A percentile compares a stretch with the other conserved stretches of the same genome.
These are phyloP conservation scores for Balamuthia mandrillaris DNA, from an alignment of 208 protist genomes.

Conservation along the genomic window DNA sequence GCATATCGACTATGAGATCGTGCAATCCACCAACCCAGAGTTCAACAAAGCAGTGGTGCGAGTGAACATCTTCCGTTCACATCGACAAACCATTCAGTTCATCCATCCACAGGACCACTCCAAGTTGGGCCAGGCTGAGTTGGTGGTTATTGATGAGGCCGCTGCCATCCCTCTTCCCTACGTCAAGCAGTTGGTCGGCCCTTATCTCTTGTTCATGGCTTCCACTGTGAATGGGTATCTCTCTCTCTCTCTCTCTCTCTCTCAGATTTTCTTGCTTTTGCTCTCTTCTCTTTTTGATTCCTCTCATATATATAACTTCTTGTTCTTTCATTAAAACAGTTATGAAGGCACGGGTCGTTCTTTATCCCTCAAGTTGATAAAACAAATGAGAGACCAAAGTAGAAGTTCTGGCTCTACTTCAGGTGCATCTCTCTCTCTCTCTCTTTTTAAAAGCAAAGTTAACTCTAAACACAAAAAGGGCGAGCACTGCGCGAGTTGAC, in stretches of 20 bases:
- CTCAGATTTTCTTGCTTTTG: not conserved
- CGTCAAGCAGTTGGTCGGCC: slow-evolving; percentile 92
- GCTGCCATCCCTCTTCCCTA: slow-evolving; percentile 98
- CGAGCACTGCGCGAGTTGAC: slow-evolving; percentile 88
- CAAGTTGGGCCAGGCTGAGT: slow-evolving; percentile 91
- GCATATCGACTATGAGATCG: slow-evolving; percentile 94
- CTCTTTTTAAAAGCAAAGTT: not conserved
- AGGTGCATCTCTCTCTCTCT: not conserved
- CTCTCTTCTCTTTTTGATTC: not conserved
- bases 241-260: not conserved
- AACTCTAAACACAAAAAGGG: slow-evolving; percentile 18
- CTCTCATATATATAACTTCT: not conserved
- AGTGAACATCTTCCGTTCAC: slow-evolving; percentile 93
- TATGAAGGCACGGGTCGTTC: slow-evolving; percentile 90
- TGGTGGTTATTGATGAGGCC: slow-evolving; percentile 99
- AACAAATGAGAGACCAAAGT: slow-evolving; percentile 87
- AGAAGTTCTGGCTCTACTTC: not conserved
- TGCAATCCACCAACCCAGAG: slow-evolving; percentile 87
- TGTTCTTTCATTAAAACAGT: not conserved
- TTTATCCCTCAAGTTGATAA: slow-evolving; percentile 98
- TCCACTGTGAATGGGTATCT: slow-evolving; percentile 96
- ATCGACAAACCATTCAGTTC: slow-evolving; percentile 94
- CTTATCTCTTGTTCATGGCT: slow-evolving; percentile 97
- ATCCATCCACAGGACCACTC: slow-evolving; percentile 73
- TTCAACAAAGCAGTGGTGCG: slow-evolving; percentile 93